A percentile compares a stretch with the other conserved stretches of the same genome.
Conservation (phyloP, 257 asterid species). For the Solanum phureja region DNA sequence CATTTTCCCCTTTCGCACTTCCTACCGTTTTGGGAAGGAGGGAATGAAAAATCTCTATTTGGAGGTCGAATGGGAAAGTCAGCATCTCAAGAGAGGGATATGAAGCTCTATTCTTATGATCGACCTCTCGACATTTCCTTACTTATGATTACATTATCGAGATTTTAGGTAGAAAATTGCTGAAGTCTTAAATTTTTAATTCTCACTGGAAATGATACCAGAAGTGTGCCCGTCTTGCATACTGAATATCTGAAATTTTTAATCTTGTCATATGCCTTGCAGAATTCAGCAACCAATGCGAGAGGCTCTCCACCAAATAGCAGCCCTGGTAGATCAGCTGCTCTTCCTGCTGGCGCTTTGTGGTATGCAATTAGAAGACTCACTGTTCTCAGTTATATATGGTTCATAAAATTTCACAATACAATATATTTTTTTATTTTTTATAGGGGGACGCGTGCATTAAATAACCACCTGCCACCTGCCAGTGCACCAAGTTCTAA, state of each 20-base stretch:
- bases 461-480: slow-evolving; percentile 31
- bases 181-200: neutral
- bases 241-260: neutral
- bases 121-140: neutral
- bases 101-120: neutral
- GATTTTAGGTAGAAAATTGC: neutral
- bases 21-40: neutral
- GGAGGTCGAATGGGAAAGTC: neutral
- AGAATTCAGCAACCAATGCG: slow-evolving; percentile 17
- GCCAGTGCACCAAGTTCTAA: slow-evolving; percentile 29
- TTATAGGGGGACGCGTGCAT: slow-evolving; percentile 74
- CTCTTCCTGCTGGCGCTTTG: slow-evolving; percentile 90
- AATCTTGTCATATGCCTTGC: slow-evolving; percentile 8
- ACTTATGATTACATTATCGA: neutral
- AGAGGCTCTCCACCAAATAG: slow-evolving; percentile 61
- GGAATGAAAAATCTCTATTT: neutral
- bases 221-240: neutral
- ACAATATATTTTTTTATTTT: slow-evolving; percentile 1
- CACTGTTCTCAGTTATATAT: slow-evolving; percentile 1
- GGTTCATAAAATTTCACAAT: neutral
- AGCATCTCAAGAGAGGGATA: neutral
- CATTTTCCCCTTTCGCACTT: neutral
- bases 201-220: neutral
- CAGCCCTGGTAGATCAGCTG: slow-evolving; percentile 82
- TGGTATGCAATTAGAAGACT: slow-evolving; percentile 38